Evolutionary conservation across 192 early-diverging fungal species (phyloP), one percentile per base, ranked within the genome.

Genomic region (Rhizophagus prolifer): DNA sequence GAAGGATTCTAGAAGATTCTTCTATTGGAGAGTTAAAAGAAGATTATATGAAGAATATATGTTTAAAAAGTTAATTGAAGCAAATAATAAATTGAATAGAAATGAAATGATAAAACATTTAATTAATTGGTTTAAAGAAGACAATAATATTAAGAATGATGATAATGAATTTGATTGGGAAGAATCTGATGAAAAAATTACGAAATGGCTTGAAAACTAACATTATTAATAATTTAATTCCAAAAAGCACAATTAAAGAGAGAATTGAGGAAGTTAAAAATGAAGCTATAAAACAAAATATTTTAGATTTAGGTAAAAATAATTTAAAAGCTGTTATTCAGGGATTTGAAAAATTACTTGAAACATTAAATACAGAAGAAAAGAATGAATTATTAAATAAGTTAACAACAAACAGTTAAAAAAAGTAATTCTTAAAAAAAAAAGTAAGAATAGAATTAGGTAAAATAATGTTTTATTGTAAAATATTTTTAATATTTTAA

Each of bases 11-110:
- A 93, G 97, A 66, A 82, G 86, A 25, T 94, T 90, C 91, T 99
- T 99, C 85, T 97, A 94, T 92, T 94, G 94, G 91, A 91, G 97
- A 78, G 86, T 97, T 59, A 86, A 89, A 77, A 91, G 96, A 72
- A 85, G 95, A 38, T 82, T 98, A 62, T 78, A 81, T 28, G 97
- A 99, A 82, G 90, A 93, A 79, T 89, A 95, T 75, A 78, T 91
- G 73, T 86, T 88, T 81, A 85, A 86, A 62, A 78, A 86, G 13
- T 88, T 95, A 63, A 34, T 66, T 8, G 67, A 75, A 12, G 92
- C 86, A 31, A 82, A 87, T 72, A 63, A 82, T 47, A 64, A 70
- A 23, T 79, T 89, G 70, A 72, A 82, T 3, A 88, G 93, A 41
- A 81, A 81, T 5, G 79, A 88, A 66, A 87, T 89, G 83, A 79